A percentile compares a stretch with the other conserved stretches of the same genome.
phyloP scores from a whole-genome alignment of 371 early-diverging fungal genomes.

The Rhizopus stolonifer region DNA sequence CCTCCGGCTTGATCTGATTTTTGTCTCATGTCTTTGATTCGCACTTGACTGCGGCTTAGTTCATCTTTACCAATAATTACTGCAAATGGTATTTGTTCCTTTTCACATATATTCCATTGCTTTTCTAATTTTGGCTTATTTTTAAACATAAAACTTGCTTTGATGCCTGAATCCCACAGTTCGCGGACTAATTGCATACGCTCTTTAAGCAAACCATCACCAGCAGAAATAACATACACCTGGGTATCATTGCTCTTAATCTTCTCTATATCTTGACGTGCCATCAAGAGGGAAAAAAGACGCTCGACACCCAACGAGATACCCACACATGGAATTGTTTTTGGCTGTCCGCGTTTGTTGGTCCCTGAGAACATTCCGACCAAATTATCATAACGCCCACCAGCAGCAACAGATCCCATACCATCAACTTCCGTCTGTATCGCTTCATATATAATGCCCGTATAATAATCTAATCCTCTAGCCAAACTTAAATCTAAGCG shows the following conservation, averaged over 20 bases:
- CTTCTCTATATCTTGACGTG: conserved; percentile 47
- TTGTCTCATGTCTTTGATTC: conserved; percentile 83
- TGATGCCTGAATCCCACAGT: conserved; percentile 90
- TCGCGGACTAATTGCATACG: conserved; percentile 84
- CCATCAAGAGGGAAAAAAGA: conserved; percentile 88
- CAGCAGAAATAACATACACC: conserved; percentile 86
- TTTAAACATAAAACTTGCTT: conserved; percentile 81
- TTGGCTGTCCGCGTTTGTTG: conserved; percentile 63
- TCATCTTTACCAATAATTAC: conserved; percentile 89
- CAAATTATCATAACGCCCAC: conserved; percentile 98
- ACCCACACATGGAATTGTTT: conserved; percentile 96
- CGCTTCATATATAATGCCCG: conserved; percentile 99
- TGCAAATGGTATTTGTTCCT: conserved; percentile 83
- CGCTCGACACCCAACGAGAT: conserved; percentile 97
- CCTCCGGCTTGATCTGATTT: conserved; percentile 64
- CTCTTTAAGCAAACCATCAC: conserved; percentile 85
- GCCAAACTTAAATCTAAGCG: conserved; percentile 94
- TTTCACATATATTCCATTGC: conserved; percentile 82
- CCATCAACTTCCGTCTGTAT: conserved; percentile 73
- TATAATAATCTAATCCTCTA: conserved; percentile 99
- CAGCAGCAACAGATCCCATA: conserved; percentile 98
- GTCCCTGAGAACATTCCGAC: conserved; percentile 89
- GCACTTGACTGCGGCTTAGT: conserved; percentile 70
- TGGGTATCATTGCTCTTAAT: conserved; percentile 80
- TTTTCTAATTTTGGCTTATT: conserved; percentile 80